Conservation (phyloP, 1,284 basidiomycete genomes). For the Irpex sp. region DNA sequence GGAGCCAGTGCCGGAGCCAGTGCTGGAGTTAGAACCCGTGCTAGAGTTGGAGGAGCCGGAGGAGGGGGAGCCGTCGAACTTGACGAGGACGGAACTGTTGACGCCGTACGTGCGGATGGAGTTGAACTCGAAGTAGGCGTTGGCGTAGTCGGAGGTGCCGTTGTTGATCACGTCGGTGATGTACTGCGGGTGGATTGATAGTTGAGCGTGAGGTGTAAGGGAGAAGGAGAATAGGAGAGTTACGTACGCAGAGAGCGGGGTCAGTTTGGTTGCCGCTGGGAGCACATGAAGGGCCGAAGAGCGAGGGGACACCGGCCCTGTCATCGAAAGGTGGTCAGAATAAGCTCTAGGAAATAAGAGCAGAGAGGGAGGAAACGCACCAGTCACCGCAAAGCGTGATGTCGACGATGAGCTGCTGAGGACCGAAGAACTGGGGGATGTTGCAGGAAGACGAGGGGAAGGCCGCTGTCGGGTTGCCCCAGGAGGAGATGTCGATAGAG, state of each 20-base stretch:
- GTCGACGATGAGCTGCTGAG: conserved; percentile 41
- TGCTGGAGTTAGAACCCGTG: not conserved
- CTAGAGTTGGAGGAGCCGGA: not conserved
- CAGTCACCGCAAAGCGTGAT: conserved; percentile 57
- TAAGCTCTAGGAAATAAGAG: no score
- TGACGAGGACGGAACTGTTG: conserved; percentile 17
- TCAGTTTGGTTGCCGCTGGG: conserved; percentile 22
- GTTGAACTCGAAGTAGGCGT: conserved; percentile 50
- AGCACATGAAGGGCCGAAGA: conserved; percentile 31
- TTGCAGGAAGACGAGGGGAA: conserved; percentile 48
- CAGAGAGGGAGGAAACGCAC: conserved; percentile 23
- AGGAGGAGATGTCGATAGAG: conserved; percentile 46
- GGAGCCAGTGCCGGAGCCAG: not conserved
- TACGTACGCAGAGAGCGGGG: conserved; percentile 21
- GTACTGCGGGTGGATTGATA: conserved; percentile 4
- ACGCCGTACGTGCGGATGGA: conserved; percentile 43
- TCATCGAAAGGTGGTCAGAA: not conserved
- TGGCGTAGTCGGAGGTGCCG: conserved; percentile 43
- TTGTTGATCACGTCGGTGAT: conserved; percentile 40
- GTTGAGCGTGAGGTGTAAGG: not conserved
- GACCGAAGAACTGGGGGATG: conserved; percentile 46
- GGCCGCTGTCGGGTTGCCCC: conserved; percentile 58
- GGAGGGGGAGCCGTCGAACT: not conserved
- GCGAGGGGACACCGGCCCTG: conserved; percentile 12
- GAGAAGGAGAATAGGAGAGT: not conserved